A percentile compares a stretch with the other conserved stretches of the same genome.
phyloP scores from a whole-genome alignment of 1,284 basidiomycete genomes.

The Entoloma clypeatum region DNA sequence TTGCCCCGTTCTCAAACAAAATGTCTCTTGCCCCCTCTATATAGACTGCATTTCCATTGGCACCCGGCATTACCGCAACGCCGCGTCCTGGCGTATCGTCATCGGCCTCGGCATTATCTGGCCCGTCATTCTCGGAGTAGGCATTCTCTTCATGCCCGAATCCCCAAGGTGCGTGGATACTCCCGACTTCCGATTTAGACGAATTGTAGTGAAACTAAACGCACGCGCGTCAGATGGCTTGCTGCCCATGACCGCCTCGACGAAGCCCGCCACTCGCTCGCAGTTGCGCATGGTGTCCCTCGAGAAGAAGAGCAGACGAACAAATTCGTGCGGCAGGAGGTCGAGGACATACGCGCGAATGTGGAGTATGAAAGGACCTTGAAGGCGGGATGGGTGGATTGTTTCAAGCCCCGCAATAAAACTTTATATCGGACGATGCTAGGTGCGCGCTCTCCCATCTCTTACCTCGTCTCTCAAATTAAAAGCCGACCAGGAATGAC shows the following conservation, averaged over 20 bases:
- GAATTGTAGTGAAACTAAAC: slow-evolving; percentile 1
- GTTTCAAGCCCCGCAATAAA: slow-evolving; percentile 52
- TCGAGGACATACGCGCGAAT: slow-evolving; percentile 48
- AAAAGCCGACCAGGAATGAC: slow-evolving; percentile 43
- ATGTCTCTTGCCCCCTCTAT: slow-evolving; percentile 1
- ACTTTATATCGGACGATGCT: slow-evolving; percentile 60
- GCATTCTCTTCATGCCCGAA: slow-evolving; percentile 77
- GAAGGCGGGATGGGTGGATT: slow-evolving; percentile 56
- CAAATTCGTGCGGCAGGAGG: slow-evolving; percentile 43
- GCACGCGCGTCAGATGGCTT: slow-evolving; percentile 60
- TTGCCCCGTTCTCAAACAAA: background rate
- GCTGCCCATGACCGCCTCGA: slow-evolving; percentile 45
- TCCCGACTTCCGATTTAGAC: background rate
- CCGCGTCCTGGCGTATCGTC: slow-evolving; percentile 64
- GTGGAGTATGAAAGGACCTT: slow-evolving; percentile 45
- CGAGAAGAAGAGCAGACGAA: slow-evolving; percentile 38
- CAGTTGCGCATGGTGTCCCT: slow-evolving; percentile 53
- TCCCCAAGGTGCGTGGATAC: slow-evolving; percentile 45
- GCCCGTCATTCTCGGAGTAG: slow-evolving; percentile 60
- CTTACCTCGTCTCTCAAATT: slow-evolving; percentile 14
- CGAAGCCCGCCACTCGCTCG: slow-evolving; percentile 51
- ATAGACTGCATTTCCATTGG: slow-evolving; percentile 60
- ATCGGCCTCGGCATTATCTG: slow-evolving; percentile 71
- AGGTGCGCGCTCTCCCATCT: slow-evolving; percentile 26
- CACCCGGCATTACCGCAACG: slow-evolving; percentile 42